Percentiles rank a stretch among this genome's conserved stretches.
Evolutionary conservation across 495 filamentous ascomycete genomes (phyloP).

Genomic region (Podospora pseudoanserina): DNA sequence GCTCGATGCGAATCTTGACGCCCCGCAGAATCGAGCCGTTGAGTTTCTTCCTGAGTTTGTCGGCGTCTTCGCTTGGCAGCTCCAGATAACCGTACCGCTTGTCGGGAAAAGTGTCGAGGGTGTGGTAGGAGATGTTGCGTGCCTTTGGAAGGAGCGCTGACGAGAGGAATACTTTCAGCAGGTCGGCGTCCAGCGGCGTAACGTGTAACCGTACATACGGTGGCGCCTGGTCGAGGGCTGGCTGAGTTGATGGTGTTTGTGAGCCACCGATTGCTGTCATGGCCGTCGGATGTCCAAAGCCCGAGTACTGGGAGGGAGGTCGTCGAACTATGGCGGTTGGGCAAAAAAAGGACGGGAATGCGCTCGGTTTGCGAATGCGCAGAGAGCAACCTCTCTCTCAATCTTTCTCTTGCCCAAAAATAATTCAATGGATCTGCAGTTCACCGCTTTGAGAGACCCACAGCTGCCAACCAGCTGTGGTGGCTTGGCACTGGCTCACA

Average conservation of each 20-base stretch:
- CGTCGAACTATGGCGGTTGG: neutral
- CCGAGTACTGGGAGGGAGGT: neutral
- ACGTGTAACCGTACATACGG: slow-evolving; percentile 67
- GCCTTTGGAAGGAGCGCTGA: slow-evolving; percentile 62
- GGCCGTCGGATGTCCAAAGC: slow-evolving; percentile 7
- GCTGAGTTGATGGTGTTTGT: neutral
- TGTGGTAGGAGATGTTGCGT: slow-evolving; percentile 76
- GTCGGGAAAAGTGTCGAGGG: slow-evolving; percentile 80
- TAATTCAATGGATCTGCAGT: neutral
- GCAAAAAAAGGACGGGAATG: neutral
- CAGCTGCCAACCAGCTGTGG: neutral
- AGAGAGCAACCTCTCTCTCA: neutral
- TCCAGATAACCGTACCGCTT: slow-evolving; percentile 86
- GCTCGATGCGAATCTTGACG: slow-evolving; percentile 76
- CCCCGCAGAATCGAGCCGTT: slow-evolving; percentile 84
- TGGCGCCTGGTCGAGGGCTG: slow-evolving; percentile 13
- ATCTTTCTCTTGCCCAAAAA: neutral
- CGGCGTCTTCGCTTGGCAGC: slow-evolving; percentile 72
- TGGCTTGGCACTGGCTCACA: neutral
- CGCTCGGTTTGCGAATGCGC: neutral
- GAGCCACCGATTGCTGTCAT: slow-evolving; percentile 15
- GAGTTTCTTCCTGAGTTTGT: slow-evolving; percentile 88
- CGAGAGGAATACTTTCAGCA: slow-evolving; percentile 66
- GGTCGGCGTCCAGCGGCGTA: slow-evolving; percentile 69
- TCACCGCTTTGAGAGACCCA: neutral